These are phyloP conservation scores for Ceriops zippeliana DNA, from an alignment of 345 rosid genomes.

Conservation along the genomic window DNA sequence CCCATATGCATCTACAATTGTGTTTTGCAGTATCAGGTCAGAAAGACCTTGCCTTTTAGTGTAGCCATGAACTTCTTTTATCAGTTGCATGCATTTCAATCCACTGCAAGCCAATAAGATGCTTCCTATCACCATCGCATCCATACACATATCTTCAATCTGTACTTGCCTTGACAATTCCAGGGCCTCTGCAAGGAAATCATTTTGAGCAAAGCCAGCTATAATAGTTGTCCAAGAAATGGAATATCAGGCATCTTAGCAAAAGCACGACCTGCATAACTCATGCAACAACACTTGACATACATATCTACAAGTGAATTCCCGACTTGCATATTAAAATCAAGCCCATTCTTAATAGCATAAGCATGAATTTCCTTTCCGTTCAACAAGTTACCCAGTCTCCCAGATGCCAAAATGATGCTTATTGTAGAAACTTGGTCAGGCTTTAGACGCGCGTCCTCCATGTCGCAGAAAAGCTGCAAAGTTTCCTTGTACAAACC, in stretches of 20 bases:
- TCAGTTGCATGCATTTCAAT: conserved; percentile 33
- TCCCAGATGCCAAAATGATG: conserved; percentile 55
- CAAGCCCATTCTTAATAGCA: conserved; percentile 54
- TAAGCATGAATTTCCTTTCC: conserved; percentile 80
- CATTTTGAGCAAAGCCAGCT: conserved; percentile 70
- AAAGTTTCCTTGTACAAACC: conserved; percentile 51
- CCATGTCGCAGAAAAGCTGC: conserved; percentile 42
- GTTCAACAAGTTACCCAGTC: conserved; percentile 50
- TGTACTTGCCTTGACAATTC: conserved; percentile 48
- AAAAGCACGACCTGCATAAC: conserved; percentile 55
- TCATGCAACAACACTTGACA: conserved; percentile 52
- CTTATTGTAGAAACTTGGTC: conserved; percentile 56
- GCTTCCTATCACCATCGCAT: conserved; percentile 80
- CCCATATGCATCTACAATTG: conserved; percentile 63
- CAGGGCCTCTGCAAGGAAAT: conserved; percentile 41
- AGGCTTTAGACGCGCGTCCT: conserved; percentile 42
- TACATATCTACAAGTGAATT: conserved; percentile 81
- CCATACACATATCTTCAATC: conserved; percentile 37
- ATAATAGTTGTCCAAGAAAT: conserved; percentile 83
- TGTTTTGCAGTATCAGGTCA: conserved; percentile 60
- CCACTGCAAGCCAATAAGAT: conserved; percentile 54
- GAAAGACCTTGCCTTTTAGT: conserved; percentile 48
- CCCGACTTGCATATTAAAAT: conserved; percentile 53
- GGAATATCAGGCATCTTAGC: conserved; percentile 42
- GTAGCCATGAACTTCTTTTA: conserved; percentile 72